Conservation (phyloP, 179 eudicot genomes). For the Carnegiea gigantea region DNA sequence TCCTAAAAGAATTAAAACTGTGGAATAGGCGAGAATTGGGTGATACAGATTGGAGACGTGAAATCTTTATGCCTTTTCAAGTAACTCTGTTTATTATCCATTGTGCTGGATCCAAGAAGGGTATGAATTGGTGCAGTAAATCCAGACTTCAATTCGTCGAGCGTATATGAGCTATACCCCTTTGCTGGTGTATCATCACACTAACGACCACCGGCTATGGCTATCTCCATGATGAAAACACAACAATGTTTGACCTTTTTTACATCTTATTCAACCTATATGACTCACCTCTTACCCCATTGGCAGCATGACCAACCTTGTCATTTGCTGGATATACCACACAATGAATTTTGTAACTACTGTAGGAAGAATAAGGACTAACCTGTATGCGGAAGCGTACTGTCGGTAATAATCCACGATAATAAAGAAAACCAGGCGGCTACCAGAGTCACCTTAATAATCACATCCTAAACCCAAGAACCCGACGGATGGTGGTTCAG, state of each 20-base stretch:
- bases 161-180: slow-evolving; percentile 68
- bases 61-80: slow-evolving; percentile 30
- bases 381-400: no score
- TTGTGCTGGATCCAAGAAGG: slow-evolving; percentile 71
- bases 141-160: slow-evolving; percentile 57
- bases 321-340: slow-evolving; percentile 84
- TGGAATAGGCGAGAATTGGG: no score
- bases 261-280: slow-evolving; percentile 79
- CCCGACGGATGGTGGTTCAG: no score
- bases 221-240: slow-evolving; percentile 77
- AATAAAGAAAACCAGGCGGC: no score
- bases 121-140: slow-evolving; percentile 88
- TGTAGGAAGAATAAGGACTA: no score
- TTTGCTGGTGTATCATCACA: slow-evolving; percentile 92
- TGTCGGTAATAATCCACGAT: no score
- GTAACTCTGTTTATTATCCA: slow-evolving; percentile 89
- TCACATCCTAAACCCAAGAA: no score
- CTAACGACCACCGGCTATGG: slow-evolving; percentile 90
- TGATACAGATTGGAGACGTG: no score
- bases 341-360: slow-evolving; percentile 79
- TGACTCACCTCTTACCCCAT: slow-evolving; percentile 86
- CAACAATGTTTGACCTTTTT: slow-evolving; percentile 62
- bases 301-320: slow-evolving; percentile 96
- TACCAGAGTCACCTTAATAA: no score
- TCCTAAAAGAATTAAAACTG: no score